Conservation (phyloP, 768 basidiomycete species). For the Hericium coralloides region DNA sequence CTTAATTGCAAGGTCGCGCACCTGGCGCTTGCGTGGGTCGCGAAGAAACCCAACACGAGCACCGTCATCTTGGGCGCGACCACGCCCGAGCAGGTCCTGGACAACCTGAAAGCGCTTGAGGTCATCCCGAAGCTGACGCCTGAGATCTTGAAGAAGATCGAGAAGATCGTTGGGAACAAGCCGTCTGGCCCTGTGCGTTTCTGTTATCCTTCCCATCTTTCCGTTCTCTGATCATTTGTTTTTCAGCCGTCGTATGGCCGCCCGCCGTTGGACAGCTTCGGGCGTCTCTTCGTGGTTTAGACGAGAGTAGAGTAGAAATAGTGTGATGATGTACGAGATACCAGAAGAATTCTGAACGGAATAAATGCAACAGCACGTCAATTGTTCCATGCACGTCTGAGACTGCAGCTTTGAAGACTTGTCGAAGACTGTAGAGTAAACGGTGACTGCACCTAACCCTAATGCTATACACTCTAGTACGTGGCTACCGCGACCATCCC, state of each 20-base stretch:
- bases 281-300: not conserved
- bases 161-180: conserved; percentile 39
- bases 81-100: conserved; percentile 36
- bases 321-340: no score
- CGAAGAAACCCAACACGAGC: conserved; percentile 39
- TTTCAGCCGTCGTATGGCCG: not conserved
- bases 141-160: conserved; percentile 41
- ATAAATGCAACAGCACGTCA: no score
- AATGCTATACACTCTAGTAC: no score
- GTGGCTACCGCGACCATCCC: no score
- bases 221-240: not conserved
- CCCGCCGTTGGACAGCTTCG: not conserved
- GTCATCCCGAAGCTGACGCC: conserved; percentile 45
- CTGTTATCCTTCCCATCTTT: not conserved
- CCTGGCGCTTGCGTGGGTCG: conserved; percentile 50
- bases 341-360: no score
- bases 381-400: no score
- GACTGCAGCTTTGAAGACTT: no score
- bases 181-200: conserved; percentile 11
- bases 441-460: no score
- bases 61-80: conserved; percentile 41
- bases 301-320: no score
- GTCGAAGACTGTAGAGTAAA: no score
- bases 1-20: conserved; percentile 40
- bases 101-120: conserved; percentile 45